phyloP scores from a whole-genome alignment of 805 yeast genomes.

The Starmerella kuoi region DNA sequence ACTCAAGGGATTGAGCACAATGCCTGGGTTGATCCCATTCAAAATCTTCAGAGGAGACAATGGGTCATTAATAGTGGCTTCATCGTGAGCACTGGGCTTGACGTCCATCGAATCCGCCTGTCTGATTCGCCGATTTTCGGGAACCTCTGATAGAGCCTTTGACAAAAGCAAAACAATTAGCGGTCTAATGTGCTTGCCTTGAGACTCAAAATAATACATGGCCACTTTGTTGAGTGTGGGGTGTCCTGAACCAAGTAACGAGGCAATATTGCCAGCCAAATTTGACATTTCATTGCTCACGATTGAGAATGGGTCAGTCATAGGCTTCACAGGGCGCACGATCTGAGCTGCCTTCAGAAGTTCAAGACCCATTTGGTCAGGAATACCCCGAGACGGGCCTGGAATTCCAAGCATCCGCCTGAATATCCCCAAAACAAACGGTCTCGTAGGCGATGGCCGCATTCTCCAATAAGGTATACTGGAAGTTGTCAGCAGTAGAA shows the following conservation, averaged over 20 bases:
- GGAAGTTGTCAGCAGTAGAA: conserved; percentile 1
- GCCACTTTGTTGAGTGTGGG: conserved; percentile 85
- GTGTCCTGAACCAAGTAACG: conserved; percentile 81
- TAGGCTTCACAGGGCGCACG: conserved; percentile 29
- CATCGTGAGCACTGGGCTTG: conserved; percentile 16
- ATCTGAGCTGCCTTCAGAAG: conserved; percentile 25
- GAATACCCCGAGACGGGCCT: neutral
- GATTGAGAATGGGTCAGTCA: conserved; percentile 75
- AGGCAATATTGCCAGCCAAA: conserved; percentile 75
- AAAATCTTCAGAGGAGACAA: conserved; percentile 72
- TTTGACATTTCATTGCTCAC: conserved; percentile 90
- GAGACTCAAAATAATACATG: conserved; percentile 90
- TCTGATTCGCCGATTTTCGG: conserved; percentile 52
- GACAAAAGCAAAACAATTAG: conserved; percentile 71
- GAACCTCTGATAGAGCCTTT: conserved; percentile 65
- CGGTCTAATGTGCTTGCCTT: conserved; percentile 92
- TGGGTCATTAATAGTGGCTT: conserved; percentile 30
- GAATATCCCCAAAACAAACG: conserved; percentile 8
- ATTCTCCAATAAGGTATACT: neutral
- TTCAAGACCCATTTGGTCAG: conserved; percentile 20
- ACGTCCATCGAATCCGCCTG: conserved; percentile 36
- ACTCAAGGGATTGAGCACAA: conserved; percentile 69
- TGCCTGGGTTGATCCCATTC: conserved; percentile 78
- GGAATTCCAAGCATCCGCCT: conserved; percentile 14
- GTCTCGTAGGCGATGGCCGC: conserved; percentile 7